Evolutionary conservation across 2,329 filamentous ascomycete genomes (phyloP), one percentile per base, ranked within the genome.

Genomic region (Ilyonectria sp.): DNA sequence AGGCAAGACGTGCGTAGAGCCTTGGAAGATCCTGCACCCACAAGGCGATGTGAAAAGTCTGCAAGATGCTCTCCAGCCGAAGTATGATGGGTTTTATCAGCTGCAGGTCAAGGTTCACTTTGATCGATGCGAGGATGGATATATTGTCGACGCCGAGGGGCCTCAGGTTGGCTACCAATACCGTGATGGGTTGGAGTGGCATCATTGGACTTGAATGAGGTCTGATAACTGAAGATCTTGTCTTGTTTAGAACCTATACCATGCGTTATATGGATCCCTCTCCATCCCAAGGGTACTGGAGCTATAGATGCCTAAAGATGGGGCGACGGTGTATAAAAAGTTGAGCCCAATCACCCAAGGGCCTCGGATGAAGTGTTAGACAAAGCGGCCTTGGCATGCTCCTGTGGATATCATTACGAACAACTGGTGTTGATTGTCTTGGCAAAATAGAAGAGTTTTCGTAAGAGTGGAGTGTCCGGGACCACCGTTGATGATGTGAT

Each of bases 21-120:
- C 90, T 0, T 91, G 90, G 90, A 79, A 79, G 15, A 82, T 83
- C 2, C 78, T 91, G 2, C 88, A 91, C 70, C 88, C 89, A 0
- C 78, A 77, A 1, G 86, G 86, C 0, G 75, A 83, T 31, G 89
- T 91, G 1, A 75, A 76, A 31, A 87, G 76, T 26, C 77, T 92
- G 2, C 74, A 76, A 0, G 86, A 89, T 59, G 89, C 89, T 0
- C 78, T 91, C 62, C 60, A 79, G 4, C 19, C 72, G 0, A 73
- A 73, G 0, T 90, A 84, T 47, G 87, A 91, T 70, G 68, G 53
- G 0, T 90, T 90, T 68, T 91, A 90, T 59, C 77, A 77, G 37
- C 76, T 82, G 44, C 79, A 82, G 63, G 80, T 81, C 2, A 83
- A 83, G 52, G 86, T 92, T 0, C 75, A 79, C 4, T 91, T 86